phyloP scores from a whole-genome alignment of 1,284 basidiomycete genomes.

The Gymnopus androsaceus region DNA sequence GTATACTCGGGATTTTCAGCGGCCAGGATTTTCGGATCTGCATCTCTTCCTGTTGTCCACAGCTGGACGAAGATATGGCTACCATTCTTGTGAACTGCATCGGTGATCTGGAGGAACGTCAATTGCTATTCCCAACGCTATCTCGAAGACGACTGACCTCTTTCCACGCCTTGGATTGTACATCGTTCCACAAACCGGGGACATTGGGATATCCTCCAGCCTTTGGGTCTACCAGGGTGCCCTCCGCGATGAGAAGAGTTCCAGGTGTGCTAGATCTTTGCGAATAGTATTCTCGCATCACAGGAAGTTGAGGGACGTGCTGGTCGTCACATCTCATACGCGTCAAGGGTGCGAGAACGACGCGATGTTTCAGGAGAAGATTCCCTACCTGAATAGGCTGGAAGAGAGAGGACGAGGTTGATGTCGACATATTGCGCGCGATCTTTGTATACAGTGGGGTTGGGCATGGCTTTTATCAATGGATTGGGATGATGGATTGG shows the following conservation, averaged over 20 bases:
- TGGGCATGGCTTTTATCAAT: too few species aligned
- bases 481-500: too few species aligned
- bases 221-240: constrained; percentile 33
- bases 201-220: constrained; percentile 30
- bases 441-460: background rate
- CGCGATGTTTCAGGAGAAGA: constrained; percentile 26
- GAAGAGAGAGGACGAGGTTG: constrained; percentile 25
- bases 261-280: constrained; percentile 37
- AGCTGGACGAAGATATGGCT: constrained; percentile 48
- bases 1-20: constrained; percentile 21
- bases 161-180: constrained; percentile 43
- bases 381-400: constrained; percentile 26
- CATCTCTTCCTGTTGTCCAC: constrained; percentile 46
- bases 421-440: background rate
- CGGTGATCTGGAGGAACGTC: constrained; percentile 26
- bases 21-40: constrained; percentile 30
- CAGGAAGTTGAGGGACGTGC: constrained; percentile 28
- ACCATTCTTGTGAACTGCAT: constrained; percentile 41
- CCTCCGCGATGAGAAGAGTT: constrained; percentile 41
- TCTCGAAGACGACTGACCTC: constrained; percentile 28
- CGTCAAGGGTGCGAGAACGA: constrained; percentile 31
- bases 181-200: constrained; percentile 38
- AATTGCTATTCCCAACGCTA: background rate
- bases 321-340: constrained; percentile 23
- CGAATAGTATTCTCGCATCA: constrained; percentile 35